Conservation (phyloP, 352 stramenopile genomes). For the Detonula confervacea region DNA sequence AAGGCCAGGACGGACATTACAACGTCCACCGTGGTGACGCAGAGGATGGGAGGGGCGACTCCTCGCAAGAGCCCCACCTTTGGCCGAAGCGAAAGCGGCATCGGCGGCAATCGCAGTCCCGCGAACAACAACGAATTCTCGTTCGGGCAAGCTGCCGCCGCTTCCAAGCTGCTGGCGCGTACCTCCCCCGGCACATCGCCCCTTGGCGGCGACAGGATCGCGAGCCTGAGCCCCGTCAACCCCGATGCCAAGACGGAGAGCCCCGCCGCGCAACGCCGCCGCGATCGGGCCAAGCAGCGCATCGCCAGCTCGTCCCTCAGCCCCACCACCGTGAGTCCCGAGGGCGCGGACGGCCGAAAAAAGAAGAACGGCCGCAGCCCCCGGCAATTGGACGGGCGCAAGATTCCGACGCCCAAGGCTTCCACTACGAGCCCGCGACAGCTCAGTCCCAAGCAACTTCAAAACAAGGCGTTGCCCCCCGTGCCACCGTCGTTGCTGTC, state of each 20-base stretch:
- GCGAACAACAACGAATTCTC: not conserved
- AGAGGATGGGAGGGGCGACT: constrained; percentile 45
- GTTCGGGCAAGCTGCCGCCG: not conserved
- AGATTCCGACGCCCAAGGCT: no score
- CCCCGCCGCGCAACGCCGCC: constrained; percentile 32
- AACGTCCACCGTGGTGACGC: constrained; percentile 41
- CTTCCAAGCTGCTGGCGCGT: constrained; percentile 5
- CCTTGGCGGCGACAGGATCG: not conserved
- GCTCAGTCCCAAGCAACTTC: no score
- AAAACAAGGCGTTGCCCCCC: no score
- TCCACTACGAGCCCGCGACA: not conserved
- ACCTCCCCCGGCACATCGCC: not conserved
- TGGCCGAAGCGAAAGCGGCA: not conserved
- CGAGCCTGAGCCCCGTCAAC: no score
- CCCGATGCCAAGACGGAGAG: constrained; percentile 16
- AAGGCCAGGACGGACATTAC: constrained; percentile 47
- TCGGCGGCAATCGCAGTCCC: not conserved
- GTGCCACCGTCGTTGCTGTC: no score
- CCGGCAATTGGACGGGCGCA: no score
- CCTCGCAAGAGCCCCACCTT: no score
- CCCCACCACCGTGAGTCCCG: not conserved
- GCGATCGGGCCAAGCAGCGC: constrained; percentile 26
- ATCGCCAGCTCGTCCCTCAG: not conserved
- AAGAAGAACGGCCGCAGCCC: no score
- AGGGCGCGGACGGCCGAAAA: no score